Evolutionary conservation across 371 early-diverging fungal species (phyloP).

Genomic region (Batkoa obscura): DNA sequence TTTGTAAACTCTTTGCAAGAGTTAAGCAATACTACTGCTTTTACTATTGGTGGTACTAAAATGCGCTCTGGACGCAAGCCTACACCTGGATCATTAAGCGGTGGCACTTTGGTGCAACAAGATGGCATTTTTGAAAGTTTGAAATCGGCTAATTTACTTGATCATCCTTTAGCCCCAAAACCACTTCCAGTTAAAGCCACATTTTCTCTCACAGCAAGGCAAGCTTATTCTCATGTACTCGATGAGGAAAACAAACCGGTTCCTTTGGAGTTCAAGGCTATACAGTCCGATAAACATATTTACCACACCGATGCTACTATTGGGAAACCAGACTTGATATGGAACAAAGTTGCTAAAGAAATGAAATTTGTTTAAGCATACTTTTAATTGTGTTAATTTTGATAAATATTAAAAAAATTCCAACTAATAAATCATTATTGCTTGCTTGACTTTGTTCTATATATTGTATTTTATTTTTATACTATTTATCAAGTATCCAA

Average conservation of each 20-base stretch:
- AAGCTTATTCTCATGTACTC: background rate
- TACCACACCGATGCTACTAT: background rate
- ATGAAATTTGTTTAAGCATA: too few relatives aligned
- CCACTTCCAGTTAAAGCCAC: background rate
- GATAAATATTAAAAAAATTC: too few relatives aligned
- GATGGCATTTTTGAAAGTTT: background rate
- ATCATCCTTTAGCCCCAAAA: background rate
- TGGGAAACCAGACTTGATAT: background rate
- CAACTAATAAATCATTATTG: too few relatives aligned
- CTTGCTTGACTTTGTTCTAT: too few relatives aligned
- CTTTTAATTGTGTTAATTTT: too few relatives aligned
- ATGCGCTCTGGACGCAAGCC: background rate
- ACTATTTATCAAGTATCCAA: too few relatives aligned
- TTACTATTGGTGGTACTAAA: background rate
- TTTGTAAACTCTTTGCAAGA: slow-evolving; percentile 1
- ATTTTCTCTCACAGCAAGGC: background rate
- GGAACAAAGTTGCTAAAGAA: background rate
- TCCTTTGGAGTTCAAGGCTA: background rate
- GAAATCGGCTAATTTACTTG: background rate
- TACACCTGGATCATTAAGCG: background rate
- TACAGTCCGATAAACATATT: background rate
- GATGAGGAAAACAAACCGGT: background rate
- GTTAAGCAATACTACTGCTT: background rate
- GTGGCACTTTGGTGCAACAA: background rate
- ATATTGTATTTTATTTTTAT: too few relatives aligned